Conservation (phyloP, 768 basidiomycete species). For the Boletus patriciae region DNA sequence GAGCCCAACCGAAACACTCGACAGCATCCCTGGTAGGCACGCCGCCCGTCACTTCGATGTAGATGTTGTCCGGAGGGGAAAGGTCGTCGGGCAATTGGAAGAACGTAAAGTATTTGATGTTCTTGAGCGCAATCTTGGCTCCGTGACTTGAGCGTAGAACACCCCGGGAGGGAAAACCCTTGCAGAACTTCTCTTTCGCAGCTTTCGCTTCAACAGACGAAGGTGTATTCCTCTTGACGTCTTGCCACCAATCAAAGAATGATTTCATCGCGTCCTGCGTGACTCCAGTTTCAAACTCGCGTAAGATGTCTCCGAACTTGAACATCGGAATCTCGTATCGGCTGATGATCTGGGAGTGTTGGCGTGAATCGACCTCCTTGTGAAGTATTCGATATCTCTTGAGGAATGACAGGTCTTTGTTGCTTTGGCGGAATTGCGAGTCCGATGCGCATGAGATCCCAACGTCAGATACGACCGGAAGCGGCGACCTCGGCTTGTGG, state of each 20-base stretch:
- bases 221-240: not conserved
- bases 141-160: not conserved
- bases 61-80: conserved; percentile 70
- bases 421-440: conserved; percentile 4
- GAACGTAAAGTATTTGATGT: conserved; percentile 52
- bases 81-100: conserved; percentile 73
- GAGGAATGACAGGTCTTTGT: conserved; percentile 7
- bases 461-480: conserved; percentile 14
- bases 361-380: not conserved
- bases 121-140: conserved; percentile 44
- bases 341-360: conserved; percentile 4
- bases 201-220: not conserved
- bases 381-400: conserved; percentile 7
- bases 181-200: conserved; percentile 7
- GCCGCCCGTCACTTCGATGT: conserved; percentile 57
- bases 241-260: conserved; percentile 16
- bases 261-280: conserved; percentile 3
- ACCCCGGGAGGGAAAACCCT: conserved; percentile 50
- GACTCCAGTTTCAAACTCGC: conserved; percentile 12
- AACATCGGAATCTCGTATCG: conserved; percentile 8
- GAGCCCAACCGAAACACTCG: conserved; percentile 71
- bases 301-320: conserved; percentile 6
- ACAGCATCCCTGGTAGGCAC: conserved; percentile 42
- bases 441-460: conserved; percentile 5
- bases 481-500: not conserved